Conservation (phyloP, 2,329 filamentous ascomycete genomes). For the Capronia americana region DNA sequence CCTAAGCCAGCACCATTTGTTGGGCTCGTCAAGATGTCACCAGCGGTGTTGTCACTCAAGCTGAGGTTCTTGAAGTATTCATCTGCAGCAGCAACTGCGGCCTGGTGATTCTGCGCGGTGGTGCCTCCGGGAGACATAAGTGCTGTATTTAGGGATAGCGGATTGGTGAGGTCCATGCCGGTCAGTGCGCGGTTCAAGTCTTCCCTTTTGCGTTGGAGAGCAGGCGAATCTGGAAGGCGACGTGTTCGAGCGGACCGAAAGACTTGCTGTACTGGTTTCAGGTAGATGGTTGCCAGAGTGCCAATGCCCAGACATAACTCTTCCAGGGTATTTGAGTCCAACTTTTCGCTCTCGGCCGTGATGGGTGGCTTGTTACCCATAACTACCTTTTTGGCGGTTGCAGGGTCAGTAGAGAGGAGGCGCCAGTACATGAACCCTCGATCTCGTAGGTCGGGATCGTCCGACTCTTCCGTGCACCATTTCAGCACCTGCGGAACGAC, state of each 20-base stretch:
- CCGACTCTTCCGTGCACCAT: slow-evolving; percentile 99
- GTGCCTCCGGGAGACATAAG: slow-evolving; percentile 38
- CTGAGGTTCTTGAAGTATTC: slow-evolving; percentile 84
- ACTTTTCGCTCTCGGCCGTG: slow-evolving; percentile 91
- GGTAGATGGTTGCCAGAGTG: slow-evolving; percentile 93
- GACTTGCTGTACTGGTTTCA: slow-evolving; percentile 96
- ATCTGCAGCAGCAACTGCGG: slow-evolving; percentile 83
- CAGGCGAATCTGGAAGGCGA: slow-evolving; percentile 80
- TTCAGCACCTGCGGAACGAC: slow-evolving; percentile 94
- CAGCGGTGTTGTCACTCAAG: slow-evolving; percentile 68
- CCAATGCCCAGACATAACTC: slow-evolving; percentile 98
- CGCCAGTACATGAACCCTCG: slow-evolving; percentile 99
- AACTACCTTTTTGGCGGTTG: slow-evolving; percentile 82
- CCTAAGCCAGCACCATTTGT: slow-evolving; percentile 41
- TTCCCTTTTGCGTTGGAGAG: slow-evolving; percentile 73
- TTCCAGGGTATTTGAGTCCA: slow-evolving; percentile 88
- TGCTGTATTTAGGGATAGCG: slow-evolving; percentile 41
- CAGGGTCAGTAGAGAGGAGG: slow-evolving; percentile 87
- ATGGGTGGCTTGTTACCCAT: slow-evolving; percentile 98
- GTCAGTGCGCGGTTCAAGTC: slow-evolving; percentile 46
- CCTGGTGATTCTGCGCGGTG: slow-evolving; percentile 58
- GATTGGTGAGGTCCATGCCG: slow-evolving; percentile 23
- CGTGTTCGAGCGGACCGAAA: slow-evolving; percentile 87
- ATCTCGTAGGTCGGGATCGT: slow-evolving; percentile 95
- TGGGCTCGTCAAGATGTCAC: slow-evolving; percentile 54